Conservation (phyloP, 495 filamentous ascomycete genomes). For the Venustampulla echinocandica region DNA sequence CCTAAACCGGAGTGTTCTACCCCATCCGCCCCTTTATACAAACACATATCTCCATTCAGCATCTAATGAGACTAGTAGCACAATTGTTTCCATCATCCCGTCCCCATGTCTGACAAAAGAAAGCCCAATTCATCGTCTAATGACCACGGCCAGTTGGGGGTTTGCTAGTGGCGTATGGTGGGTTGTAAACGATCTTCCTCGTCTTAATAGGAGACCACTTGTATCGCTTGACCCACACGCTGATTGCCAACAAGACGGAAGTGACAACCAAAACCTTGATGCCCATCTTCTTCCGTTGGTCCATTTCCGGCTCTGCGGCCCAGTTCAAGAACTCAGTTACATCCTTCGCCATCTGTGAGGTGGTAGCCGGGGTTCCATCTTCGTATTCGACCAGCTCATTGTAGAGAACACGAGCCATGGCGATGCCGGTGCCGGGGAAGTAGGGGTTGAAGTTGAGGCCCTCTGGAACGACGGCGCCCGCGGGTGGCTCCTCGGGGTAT, state of each 20-base stretch:
- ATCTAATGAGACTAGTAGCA: conserved; percentile 20
- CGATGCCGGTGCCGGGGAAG: conserved; percentile 98
- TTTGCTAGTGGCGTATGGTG: conserved; percentile 14
- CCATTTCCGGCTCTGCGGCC: conserved; percentile 98
- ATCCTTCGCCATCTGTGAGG: conserved; percentile 99
- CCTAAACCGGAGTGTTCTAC: conserved; percentile 10
- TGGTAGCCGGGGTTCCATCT: conserved; percentile 85
- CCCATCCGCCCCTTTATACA: conserved; percentile 11
- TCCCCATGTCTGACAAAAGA: conserved; percentile 16
- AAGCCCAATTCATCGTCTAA: conserved; percentile 5
- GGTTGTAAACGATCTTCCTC: conserved; percentile 60
- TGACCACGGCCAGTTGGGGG: conserved; percentile 2
- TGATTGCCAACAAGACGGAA: conserved; percentile 69
- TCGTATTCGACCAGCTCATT: conserved; percentile 98
- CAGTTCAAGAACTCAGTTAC: conserved; percentile 98
- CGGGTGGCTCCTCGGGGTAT: conserved; percentile 93
- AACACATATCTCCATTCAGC: conserved; percentile 10
- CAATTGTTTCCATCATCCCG: conserved; percentile 12
- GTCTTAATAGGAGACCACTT: conserved; percentile 96
- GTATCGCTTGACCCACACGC: conserved; percentile 98
- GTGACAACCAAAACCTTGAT: conserved; percentile 81
- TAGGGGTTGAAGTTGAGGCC: conserved; percentile 99
- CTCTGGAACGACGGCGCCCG: conserved; percentile 67
- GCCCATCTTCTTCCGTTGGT: conserved; percentile 98
- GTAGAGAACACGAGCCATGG: conserved; percentile 96